Percentiles rank a stretch among this genome's conserved stretches.
Evolutionary conservation across 202 grass and related monocot species (phyloP).

Genomic region (Carex sylvatica): DNA sequence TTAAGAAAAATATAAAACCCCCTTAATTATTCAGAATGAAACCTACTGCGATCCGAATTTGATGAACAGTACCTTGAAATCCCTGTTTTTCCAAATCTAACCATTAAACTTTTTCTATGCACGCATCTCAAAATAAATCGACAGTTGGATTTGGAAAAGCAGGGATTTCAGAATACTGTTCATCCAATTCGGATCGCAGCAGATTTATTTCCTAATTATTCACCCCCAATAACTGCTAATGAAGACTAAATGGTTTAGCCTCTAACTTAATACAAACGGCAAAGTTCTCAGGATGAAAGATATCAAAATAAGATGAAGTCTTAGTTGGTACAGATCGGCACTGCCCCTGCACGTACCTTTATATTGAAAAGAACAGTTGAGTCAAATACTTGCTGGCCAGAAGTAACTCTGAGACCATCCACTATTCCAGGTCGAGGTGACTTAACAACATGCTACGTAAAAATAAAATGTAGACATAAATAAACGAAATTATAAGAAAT

Average conservation of each 20-base stretch:
- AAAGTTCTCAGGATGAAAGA: background rate
- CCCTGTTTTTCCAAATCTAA: too few relatives aligned
- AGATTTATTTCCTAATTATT: too few relatives aligned
- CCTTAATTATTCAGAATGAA: background rate
- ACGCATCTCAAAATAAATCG: too few relatives aligned
- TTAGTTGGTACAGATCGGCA: background rate
- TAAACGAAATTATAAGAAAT: background rate
- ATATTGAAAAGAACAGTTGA: constrained; percentile 72
- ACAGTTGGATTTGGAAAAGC: too few relatives aligned
- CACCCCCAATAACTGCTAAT: background rate
- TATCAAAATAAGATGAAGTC: background rate
- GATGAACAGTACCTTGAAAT: too few relatives aligned
- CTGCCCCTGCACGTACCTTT: constrained; percentile 33
- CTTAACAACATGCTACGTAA: constrained; percentile 83
- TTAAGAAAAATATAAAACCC: too few relatives aligned
- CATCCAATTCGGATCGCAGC: too few relatives aligned
- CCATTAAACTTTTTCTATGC: too few relatives aligned
- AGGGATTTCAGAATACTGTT: too few relatives aligned
- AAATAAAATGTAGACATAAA: background rate
- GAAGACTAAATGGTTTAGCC: background rate
- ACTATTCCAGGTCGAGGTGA: constrained; percentile 59
- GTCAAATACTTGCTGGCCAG: constrained; percentile 93
- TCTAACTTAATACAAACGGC: background rate
- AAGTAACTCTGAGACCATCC: constrained; percentile 59
- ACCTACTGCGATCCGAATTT: too few relatives aligned